Base-by-base conservation (phyloP, 2,329 filamentous ascomycete genomes). In the Pseudocercospora fijiensis region DNA sequence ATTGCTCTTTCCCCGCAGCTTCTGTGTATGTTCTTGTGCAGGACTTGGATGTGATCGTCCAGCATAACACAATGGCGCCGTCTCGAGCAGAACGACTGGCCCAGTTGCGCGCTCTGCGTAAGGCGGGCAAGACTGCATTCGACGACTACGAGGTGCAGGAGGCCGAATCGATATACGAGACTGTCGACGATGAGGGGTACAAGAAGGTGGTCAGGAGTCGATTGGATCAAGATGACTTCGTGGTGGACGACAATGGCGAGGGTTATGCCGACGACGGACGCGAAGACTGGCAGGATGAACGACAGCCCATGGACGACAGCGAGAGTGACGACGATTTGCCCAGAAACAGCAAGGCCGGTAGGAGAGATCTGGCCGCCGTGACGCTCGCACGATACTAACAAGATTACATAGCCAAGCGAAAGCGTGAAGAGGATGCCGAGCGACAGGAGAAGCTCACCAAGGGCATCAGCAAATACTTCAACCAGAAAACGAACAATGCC, bases 171-270 rank as follows among this genome's bases (percentile, higher is more conserved):
- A 82, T 99, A 51, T 99, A 98, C 80, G 95, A 98, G 67, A 93
- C 96, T 73, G 92, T 99, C 55, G 93, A 98, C 74, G 95, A 99
- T 73, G 94, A 95, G 73, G 90, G 91, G 58, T 99, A 99, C 83
- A 97, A 97, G 82, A 96, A 96, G 77, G 89, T 98, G 69, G 92
- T 99, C 13, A 87, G 95, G 47, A 87, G 89, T 61, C 89, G 95
- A 53, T 83, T 99, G 58, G 91, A 98, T 74, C 85, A 96, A 73
- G 95, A 99, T 72, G 95, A 99, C 79, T 99, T 99, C 74, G 94
- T 99, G 58, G 93, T 99, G 65, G 95, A 98, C 81, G 95, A 99
- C 80, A 96, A 97, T 80, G 94, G 94, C 74, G 92, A 94, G 76
- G 94, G 95, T 41, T 99, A 99, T 74, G 94, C 92, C 69, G 94